Evolutionary conservation across 345 rosid genomes (phyloP).

Genomic region (Stellera chamaejasme): DNA sequence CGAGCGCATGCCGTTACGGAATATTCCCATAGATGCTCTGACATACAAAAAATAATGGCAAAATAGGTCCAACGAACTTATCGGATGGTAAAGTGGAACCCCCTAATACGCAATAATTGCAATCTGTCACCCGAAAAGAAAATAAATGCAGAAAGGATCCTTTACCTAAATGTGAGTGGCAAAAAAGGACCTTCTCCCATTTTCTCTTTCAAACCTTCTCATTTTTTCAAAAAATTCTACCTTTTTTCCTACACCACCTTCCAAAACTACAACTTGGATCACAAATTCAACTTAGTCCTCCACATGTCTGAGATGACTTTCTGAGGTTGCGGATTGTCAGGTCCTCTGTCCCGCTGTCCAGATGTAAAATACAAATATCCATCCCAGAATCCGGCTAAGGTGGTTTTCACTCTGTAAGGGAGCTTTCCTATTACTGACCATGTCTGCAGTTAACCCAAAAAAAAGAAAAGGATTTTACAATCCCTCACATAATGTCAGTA

Average conservation of each 20-base stretch:
- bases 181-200: too few species aligned
- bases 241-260: too few species aligned
- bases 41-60: too few species aligned
- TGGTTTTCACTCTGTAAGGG: constrained; percentile 68
- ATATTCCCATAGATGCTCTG: too few species aligned
- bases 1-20: too few species aligned
- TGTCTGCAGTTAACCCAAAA: constrained; percentile 30
- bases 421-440: constrained; percentile 88
- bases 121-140: too few species aligned
- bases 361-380: constrained; percentile 84
- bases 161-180: too few species aligned
- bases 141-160: too few species aligned
- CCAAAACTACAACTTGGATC: constrained; percentile 1
- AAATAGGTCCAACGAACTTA: too few species aligned
- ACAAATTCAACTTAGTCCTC: constrained; percentile 64
- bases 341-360: constrained; percentile 79
- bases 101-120: too few species aligned
- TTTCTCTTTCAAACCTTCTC: not conserved
- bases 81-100: too few species aligned
- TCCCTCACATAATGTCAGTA: not conserved
- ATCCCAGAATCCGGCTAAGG: constrained; percentile 59
- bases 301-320: constrained; percentile 73
- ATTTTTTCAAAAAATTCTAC: too few species aligned
- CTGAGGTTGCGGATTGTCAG: constrained; percentile 67
- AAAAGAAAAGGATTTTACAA: not conserved